Evolutionary conservation across 805 yeast species (phyloP), one percentile per base, ranked within the genome.

Genomic region (Yamadazyma akitaensis): DNA sequence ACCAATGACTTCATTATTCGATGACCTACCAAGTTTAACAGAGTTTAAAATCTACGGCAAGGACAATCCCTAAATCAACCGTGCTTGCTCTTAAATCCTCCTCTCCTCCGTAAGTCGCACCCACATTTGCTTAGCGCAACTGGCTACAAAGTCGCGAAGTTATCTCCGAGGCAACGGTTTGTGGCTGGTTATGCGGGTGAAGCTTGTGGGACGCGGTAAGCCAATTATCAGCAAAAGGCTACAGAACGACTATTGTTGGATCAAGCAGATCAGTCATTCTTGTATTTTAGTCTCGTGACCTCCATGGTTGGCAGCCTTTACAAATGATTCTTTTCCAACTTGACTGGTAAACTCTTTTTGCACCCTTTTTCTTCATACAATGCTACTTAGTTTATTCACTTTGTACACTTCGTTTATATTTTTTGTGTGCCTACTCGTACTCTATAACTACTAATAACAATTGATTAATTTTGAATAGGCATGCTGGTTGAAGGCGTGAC

Each of bases 381-480:
- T 21, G 7, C 24, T 21, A 7, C 24, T 21, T 5, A 4, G 7
- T 21, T 7, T 21, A 21, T 11, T 5, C 32, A 28, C n/a, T 5
- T 13, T 28, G 32, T 28, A 28, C 32, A 5, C 5, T 3, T 3
- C 24, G 32, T 28, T 28, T 28, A 3, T 28, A 13, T 28, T 28
- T 3, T 28, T 28, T 28, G n/a, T 28, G 3, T 4, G 12, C n/a
- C 32, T 28, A 28, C 10, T 7, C 7, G 6, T 21, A 21, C 24
- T 28, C 10, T 28, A 9, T 28, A 28, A 26, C 30, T 26, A 8
- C 11, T 26, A 3, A 28, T 28, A 28, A 11, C 10, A 11, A 28
- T 25, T 62, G 68, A 61, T 63, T 57, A 76, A 41, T 69, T 62
- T 48, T 84, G 88, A 30, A 80, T 79, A 26, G 90, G 90, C 88